phyloP scores from a whole-genome alignment of 2,329 filamentous ascomycete species.

The Phialophora macrospora region DNA sequence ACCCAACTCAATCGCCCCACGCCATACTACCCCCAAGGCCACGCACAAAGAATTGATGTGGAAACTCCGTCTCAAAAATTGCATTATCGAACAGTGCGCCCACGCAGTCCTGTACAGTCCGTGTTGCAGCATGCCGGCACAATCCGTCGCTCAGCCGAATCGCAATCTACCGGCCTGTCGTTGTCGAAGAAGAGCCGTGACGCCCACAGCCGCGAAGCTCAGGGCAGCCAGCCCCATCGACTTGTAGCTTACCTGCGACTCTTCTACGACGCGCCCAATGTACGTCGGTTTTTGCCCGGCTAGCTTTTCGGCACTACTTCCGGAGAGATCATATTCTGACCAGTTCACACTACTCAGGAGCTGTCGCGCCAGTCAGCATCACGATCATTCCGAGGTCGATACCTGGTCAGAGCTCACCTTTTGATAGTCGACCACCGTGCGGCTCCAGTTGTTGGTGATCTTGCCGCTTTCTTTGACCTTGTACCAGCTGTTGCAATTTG shows the following conservation, averaged over 20 bases:
- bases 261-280: constrained; percentile 46
- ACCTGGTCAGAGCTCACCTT: constrained; percentile 38
- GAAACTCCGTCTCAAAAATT: not conserved
- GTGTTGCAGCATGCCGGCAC: not conserved
- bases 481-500: constrained; percentile 62
- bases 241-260: constrained; percentile 43
- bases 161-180: constrained; percentile 21
- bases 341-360: constrained; percentile 41
- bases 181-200: constrained; percentile 28
- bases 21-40: not conserved
- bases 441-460: constrained; percentile 63
- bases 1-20: constrained; percentile 3
- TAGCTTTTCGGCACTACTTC: constrained; percentile 35
- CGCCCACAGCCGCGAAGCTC: constrained; percentile 68
- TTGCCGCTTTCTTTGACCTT: constrained; percentile 57
- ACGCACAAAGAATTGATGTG: not conserved
- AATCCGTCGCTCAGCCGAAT: not conserved
- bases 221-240: constrained; percentile 70
- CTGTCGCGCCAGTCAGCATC: constrained; percentile 27
- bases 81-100: not conserved
- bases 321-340: constrained; percentile 40
- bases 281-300: constrained; percentile 24
- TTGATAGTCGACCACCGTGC: constrained; percentile 63
- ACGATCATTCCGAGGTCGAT: not conserved
- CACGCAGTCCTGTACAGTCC: not conserved